Evolutionary conservation across 495 filamentous ascomycete genomes (phyloP).

Genomic region (Trichoderma asperelloides): DNA sequence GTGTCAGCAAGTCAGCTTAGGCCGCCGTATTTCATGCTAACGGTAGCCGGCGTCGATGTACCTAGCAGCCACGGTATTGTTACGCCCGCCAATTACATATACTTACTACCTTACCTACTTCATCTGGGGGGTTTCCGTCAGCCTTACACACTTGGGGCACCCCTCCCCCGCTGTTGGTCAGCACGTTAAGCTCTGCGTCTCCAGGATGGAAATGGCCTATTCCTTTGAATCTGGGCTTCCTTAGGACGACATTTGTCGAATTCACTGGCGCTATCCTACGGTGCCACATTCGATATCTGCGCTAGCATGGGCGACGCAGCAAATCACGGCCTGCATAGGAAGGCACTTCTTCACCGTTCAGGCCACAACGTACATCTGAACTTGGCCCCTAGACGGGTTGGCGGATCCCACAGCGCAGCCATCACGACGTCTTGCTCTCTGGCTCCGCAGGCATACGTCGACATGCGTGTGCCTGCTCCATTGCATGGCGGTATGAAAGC

Average conservation of each 20-base stretch:
- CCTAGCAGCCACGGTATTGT: background rate
- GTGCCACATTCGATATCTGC: background rate
- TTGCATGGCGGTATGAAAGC: background rate
- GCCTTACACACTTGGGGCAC: background rate
- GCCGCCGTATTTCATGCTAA: background rate
- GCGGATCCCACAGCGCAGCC: background rate
- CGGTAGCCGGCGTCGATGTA: background rate
- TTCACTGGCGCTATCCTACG: background rate
- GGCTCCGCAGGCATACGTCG: background rate
- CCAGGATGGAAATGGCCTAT: background rate
- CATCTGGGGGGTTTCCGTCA: slow-evolving; percentile 1
- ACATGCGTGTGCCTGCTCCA: background rate
- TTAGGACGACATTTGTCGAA: background rate
- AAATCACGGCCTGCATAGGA: background rate
- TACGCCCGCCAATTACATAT: background rate
- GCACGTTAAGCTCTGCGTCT: background rate
- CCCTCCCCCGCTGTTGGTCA: slow-evolving; percentile 4
- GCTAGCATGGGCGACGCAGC: background rate
- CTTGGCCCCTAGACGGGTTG: background rate
- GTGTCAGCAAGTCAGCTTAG: slow-evolving; percentile 6
- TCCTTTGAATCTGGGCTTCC: background rate
- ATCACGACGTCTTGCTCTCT: background rate
- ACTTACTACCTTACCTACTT: background rate
- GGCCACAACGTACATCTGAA: background rate
- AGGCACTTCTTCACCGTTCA: background rate